Percentiles rank a stretch among this genome's conserved stretches.
These are phyloP conservation scores for Bretschneidera sinensis DNA, from an alignment of 345 rosid genomes.

Conservation along the genomic window DNA sequence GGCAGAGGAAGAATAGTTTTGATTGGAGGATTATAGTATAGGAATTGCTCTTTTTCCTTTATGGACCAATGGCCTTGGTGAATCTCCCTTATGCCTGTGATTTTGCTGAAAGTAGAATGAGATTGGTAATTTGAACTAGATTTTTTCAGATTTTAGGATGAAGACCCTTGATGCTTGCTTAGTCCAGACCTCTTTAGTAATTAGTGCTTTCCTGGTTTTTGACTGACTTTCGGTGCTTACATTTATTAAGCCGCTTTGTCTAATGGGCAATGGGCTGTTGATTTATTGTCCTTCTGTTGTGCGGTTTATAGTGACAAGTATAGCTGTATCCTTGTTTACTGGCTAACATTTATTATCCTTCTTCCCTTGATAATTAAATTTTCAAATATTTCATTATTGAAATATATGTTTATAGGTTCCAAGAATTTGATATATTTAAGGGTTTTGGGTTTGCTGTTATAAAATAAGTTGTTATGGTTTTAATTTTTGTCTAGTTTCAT, in stretches of 20 bases:
- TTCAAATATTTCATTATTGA: too few species aligned
- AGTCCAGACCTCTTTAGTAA: too few species aligned
- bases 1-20: not conserved
- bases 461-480: too few species aligned
- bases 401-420: too few species aligned
- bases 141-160: not conserved
- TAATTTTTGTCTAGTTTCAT: too few species aligned
- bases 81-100: not conserved
- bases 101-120: not conserved
- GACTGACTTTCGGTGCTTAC: too few species aligned
- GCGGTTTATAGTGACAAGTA: not conserved
- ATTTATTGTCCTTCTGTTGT: not conserved
- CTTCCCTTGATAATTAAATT: too few species aligned
- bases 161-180: not conserved
- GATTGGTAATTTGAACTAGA: not conserved
- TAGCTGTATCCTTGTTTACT: not conserved
- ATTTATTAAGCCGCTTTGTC: not conserved
- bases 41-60: not conserved
- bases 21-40: not conserved
- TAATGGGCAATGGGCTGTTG: not conserved
- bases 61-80: not conserved
- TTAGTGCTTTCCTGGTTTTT: too few species aligned
- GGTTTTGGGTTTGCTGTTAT: too few species aligned
- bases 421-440: too few species aligned
- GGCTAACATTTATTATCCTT: too few species aligned